These are phyloP conservation scores for Penicillium sp. DNA, from an alignment of 2,329 filamentous ascomycete species.

Conservation along the genomic window DNA sequence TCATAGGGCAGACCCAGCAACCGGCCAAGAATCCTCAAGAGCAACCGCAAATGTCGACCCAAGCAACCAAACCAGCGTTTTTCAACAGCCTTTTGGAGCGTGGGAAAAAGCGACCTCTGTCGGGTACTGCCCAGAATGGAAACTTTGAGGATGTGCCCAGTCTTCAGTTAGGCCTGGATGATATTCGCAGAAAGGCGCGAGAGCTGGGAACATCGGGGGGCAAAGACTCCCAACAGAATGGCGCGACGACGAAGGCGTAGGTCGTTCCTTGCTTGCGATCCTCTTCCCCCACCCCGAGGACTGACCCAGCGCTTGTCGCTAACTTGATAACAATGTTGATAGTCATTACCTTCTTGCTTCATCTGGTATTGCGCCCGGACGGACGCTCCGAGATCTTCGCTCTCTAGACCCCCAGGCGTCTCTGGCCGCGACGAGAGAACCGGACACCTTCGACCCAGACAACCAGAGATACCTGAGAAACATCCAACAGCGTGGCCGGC, in stretches of 20 bases:
- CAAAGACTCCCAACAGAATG: constrained; percentile 44
- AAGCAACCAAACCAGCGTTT: constrained; percentile 56
- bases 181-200: constrained; percentile 75
- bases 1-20: constrained; percentile 30
- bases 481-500: constrained; percentile 84
- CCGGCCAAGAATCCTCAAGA: constrained; percentile 22
- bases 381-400: constrained; percentile 83
- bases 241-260: constrained; percentile 55
- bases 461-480: constrained; percentile 76
- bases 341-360: constrained; percentile 92
- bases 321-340: background rate
- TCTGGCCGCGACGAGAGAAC: constrained; percentile 36
- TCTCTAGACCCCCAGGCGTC: constrained; percentile 71
- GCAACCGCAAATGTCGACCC: constrained; percentile 27
- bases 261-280: constrained; percentile 21
- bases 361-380: constrained; percentile 85
- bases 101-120: constrained; percentile 67
- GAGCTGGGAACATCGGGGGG: constrained; percentile 70
- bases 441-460: constrained; percentile 54
- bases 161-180: constrained; percentile 86
- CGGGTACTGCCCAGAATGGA: constrained; percentile 57
- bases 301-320: background rate
- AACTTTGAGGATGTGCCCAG: constrained; percentile 77
- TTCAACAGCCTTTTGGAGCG: constrained; percentile 66
- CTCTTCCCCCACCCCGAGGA: background rate